A percentile compares a stretch with the other conserved stretches of the same genome.
Evolutionary conservation across 352 stramenopile genomes (phyloP).

Genomic region (Phytopythium helicoides): DNA sequence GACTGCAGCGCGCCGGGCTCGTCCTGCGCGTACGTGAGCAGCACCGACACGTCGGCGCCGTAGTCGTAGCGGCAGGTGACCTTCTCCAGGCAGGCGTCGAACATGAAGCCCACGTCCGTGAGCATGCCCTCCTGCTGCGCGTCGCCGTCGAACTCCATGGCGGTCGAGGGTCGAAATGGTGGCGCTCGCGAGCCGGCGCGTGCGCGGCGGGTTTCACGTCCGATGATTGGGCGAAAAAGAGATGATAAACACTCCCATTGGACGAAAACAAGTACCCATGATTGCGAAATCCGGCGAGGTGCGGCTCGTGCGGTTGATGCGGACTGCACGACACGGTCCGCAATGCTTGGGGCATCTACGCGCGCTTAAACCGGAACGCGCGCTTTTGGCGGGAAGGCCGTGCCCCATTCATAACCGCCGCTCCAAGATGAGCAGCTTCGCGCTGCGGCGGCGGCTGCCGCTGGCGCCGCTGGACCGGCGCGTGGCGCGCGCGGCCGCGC

Average conservation of each 20-base stretch:
- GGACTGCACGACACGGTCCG: too few species aligned
- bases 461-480: constrained; percentile 59
- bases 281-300: too few species aligned
- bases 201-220: too few species aligned
- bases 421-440: constrained; percentile 68
- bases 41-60: constrained; percentile 54
- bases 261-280: too few species aligned
- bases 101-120: constrained; percentile 66
- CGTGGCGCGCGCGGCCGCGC: constrained; percentile 72
- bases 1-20: constrained; percentile 51
- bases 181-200: not conserved
- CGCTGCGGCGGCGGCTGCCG: constrained; percentile 59
- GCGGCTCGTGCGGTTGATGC: too few species aligned
- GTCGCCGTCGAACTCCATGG: constrained; percentile 35
- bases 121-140: constrained; percentile 27
- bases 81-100: constrained; percentile 59
- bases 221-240: constrained; percentile 2
- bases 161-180: not conserved
- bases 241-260: too few species aligned
- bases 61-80: constrained; percentile 67
- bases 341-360: too few species aligned
- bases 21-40: constrained; percentile 72
- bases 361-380: not conserved
- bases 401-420: not conserved
- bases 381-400: constrained; percentile 6